Evolutionary conservation across 148 eudicot genomes (phyloP).

Genomic region (Camellia sinensis): DNA sequence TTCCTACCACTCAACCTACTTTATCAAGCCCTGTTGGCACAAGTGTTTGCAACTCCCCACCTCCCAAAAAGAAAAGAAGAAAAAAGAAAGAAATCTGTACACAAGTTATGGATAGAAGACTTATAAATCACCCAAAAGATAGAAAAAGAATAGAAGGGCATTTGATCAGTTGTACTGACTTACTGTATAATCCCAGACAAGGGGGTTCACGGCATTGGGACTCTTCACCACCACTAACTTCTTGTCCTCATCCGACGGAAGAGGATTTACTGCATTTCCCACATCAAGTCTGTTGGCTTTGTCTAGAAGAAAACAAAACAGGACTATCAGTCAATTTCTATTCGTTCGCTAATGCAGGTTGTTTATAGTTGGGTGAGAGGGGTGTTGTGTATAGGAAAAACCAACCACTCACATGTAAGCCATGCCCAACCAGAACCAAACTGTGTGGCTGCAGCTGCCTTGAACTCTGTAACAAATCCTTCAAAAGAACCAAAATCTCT

Average conservation of each 20-base stretch:
- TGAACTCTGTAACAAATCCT: constrained; percentile 65
- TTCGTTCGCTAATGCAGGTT: not conserved
- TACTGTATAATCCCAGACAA: constrained; percentile 81
- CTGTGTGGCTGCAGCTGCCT: constrained; percentile 83
- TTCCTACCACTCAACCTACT: not conserved
- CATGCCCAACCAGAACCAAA: constrained; percentile 99
- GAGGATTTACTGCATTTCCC: constrained; percentile 74
- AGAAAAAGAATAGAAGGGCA: not conserved
- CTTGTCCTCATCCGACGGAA: constrained; percentile 79
- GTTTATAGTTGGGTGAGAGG: not conserved
- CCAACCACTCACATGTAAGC: constrained; percentile 74
- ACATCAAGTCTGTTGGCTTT: constrained; percentile 65
- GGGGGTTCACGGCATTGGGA: constrained; percentile 94
- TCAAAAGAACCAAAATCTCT: constrained; percentile 93
- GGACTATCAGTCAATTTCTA: not conserved
- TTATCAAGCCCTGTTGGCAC: not conserved
- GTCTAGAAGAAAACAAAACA: constrained; percentile 38
- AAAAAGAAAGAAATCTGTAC: not conserved
- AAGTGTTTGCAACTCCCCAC: not conserved
- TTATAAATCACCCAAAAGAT: not conserved
- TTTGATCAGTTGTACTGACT: constrained; percentile 29
- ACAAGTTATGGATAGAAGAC: not conserved
- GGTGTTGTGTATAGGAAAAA: not conserved
- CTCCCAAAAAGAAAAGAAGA: not conserved
- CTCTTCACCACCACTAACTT: constrained; percentile 87